Percentiles rank a stretch among this genome's conserved stretches.
Evolutionary conservation across 148 eudicot species (phyloP).

Genomic region (Rhododendron williamsianum): DNA sequence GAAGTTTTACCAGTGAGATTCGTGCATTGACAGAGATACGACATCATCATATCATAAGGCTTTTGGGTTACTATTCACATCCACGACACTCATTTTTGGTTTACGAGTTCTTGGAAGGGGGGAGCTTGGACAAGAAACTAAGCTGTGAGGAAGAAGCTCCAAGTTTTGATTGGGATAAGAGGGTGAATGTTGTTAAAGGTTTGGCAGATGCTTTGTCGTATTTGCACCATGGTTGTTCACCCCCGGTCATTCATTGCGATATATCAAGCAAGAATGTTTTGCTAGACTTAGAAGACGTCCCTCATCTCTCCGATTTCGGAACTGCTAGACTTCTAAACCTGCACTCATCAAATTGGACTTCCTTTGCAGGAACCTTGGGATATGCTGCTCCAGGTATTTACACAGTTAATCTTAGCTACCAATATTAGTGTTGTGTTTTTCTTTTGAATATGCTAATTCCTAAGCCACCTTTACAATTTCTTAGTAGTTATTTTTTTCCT

Average conservation of each 20-base stretch:
- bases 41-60: slow-evolving; percentile 9
- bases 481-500: not conserved
- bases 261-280: not conserved
- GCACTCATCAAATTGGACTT: not conserved
- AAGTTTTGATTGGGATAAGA: slow-evolving; percentile 3
- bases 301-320: not conserved
- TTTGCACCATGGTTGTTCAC: slow-evolving; percentile 11
- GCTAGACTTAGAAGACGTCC: not conserved
- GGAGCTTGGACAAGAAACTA: slow-evolving; percentile 3
- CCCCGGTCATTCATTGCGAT: not conserved
- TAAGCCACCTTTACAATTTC: not conserved
- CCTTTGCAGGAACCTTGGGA: not conserved
- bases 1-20: slow-evolving; percentile 7
- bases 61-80: slow-evolving; percentile 15
- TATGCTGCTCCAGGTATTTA: not conserved
- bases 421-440: too few species aligned
- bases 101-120: not conserved
- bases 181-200: slow-evolving; percentile 5
- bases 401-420: too few species aligned
- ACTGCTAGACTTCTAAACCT: not conserved
- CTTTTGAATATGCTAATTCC: too few species aligned
- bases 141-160: not conserved
- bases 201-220: not conserved
- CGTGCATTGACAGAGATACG: not conserved
- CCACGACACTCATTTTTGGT: slow-evolving; percentile 11